Evolutionary conservation across 2,329 filamentous ascomycete genomes (phyloP).

Genomic region (Eurotiales sp.): DNA sequence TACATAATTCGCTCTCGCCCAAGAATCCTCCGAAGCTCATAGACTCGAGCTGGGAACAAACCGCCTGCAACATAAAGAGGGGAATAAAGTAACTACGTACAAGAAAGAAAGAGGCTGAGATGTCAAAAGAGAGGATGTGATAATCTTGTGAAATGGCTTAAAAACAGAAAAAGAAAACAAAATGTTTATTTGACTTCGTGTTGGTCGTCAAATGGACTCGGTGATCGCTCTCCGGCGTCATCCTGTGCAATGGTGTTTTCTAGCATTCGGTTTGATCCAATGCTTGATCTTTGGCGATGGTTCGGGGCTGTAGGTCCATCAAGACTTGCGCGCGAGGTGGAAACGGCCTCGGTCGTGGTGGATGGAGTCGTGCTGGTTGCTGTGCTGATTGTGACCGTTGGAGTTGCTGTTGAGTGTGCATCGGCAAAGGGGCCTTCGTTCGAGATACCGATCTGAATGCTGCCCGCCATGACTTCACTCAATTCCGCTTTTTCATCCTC

Average conservation of each 20-base stretch:
- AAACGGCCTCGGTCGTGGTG: constrained; percentile 18
- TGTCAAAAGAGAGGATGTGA: neutral
- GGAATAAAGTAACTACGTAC: constrained; percentile 10
- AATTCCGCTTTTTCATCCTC: constrained; percentile 8
- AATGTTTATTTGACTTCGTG: constrained; percentile 16
- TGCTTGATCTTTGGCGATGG: constrained; percentile 22
- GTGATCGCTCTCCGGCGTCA: constrained; percentile 4
- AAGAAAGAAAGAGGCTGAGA: constrained; percentile 1
- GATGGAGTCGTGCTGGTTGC: constrained; percentile 13
- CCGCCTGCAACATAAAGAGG: constrained; percentile 5
- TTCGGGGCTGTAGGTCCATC: no score
- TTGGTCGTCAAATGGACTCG: constrained; percentile 15
- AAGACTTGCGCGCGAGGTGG: constrained; percentile 9
- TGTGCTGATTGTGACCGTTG: neutral
- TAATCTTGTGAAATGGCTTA: neutral
- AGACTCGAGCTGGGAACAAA: neutral
- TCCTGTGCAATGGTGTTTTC: constrained; percentile 15
- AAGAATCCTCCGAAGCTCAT: no score
- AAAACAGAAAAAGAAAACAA: neutral
- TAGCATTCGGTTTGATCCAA: constrained; percentile 29
- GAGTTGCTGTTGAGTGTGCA: constrained; percentile 7
- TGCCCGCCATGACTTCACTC: constrained; percentile 23
- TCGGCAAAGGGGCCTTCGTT: constrained; percentile 19
- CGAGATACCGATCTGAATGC: constrained; percentile 14
- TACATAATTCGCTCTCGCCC: no score